phyloP scores from a whole-genome alignment of 2,329 filamentous ascomycete genomes.

The Ophiostoma novo-ulmi region DNA sequence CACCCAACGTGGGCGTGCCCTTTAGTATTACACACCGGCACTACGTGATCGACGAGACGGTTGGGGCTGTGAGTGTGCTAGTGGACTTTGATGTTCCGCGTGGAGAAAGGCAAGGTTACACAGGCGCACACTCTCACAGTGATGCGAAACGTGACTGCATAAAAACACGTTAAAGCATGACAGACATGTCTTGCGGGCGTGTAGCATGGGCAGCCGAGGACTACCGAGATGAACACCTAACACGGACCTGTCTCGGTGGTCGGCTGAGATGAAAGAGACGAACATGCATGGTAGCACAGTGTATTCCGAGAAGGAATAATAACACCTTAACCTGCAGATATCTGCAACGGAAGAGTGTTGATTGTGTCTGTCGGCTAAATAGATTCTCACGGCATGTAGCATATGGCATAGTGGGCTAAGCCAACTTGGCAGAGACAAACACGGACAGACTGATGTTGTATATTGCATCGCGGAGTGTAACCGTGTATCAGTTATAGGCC shows the following conservation, averaged over 20 bases:
- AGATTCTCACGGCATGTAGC: not conserved
- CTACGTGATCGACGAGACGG: constrained; percentile 29
- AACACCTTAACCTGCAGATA: not conserved
- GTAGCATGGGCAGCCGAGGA: constrained; percentile 14
- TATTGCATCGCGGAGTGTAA: not conserved
- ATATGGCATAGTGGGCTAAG: not conserved
- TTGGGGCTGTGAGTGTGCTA: constrained; percentile 32
- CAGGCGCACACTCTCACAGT: constrained; percentile 36
- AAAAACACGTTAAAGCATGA: not conserved
- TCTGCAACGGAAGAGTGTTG: not conserved
- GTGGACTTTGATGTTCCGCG: constrained; percentile 35
- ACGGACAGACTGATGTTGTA: not conserved
- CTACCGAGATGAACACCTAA: constrained; percentile 4
- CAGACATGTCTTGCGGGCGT: constrained; percentile 10
- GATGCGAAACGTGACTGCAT: constrained; percentile 19
- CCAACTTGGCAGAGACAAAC: not conserved
- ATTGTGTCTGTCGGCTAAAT: not conserved
- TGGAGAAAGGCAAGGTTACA: constrained; percentile 34
- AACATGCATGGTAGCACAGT: not conserved
- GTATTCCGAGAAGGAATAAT: too few species aligned
- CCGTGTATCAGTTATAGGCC: not conserved
- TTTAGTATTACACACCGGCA: not conserved
- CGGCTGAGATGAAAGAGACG: not conserved
- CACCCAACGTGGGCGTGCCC: not conserved
- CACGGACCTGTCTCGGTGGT: not conserved